phyloP scores from a whole-genome alignment of 176 grass and related monocot species.

The Urochloa ruziziensis region DNA sequence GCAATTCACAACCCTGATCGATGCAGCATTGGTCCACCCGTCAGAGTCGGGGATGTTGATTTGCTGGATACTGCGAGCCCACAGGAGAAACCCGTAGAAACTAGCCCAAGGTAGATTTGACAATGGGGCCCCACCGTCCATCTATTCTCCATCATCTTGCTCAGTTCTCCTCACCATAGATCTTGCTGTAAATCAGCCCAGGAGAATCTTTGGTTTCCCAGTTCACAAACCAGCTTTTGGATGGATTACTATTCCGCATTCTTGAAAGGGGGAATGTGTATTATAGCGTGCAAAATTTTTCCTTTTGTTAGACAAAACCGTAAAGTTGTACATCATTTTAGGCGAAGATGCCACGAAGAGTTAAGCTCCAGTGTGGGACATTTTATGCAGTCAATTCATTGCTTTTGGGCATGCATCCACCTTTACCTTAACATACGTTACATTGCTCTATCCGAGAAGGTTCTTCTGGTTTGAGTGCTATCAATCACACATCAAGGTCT shows the following conservation, averaged over 20 bases:
- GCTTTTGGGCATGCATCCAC: background rate
- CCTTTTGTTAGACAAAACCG: conserved; percentile 4
- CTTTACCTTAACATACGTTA: background rate
- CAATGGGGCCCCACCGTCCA: background rate
- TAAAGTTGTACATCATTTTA: conserved; percentile 26
- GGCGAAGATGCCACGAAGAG: background rate
- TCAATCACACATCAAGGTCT: no score
- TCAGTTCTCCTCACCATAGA: conserved; percentile 16
- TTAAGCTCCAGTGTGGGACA: background rate
- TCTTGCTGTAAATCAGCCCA: conserved; percentile 30
- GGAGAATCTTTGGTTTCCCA: conserved; percentile 32
- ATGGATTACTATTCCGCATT: conserved; percentile 23
- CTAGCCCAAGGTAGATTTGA: conserved; percentile 49
- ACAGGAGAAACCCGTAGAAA: conserved; percentile 61
- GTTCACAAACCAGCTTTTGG: conserved; percentile 9
- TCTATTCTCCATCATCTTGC: background rate
- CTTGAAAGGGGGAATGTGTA: conserved; percentile 34
- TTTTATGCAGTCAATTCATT: background rate
- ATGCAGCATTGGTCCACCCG: conserved; percentile 79
- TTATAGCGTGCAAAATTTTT: conserved; percentile 29
- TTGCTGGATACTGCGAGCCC: conserved; percentile 50
- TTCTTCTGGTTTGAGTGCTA: background rate
- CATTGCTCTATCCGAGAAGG: background rate
- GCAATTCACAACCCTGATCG: conserved; percentile 66
- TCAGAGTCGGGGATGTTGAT: conserved; percentile 41